Evolutionary conservation across 805 yeast species (phyloP).

Genomic region (Ogataea minuta): DNA sequence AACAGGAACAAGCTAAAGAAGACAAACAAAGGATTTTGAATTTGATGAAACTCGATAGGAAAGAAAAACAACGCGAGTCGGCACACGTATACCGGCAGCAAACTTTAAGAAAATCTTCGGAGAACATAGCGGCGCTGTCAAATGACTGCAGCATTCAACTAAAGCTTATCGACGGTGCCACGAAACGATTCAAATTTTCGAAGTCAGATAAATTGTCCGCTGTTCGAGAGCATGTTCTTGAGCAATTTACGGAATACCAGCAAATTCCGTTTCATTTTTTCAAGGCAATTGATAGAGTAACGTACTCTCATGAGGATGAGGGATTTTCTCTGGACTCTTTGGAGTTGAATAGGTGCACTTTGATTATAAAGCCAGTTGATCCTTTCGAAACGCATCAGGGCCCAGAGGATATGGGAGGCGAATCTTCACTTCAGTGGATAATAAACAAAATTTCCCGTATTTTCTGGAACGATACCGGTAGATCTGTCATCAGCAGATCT

Average conservation of each 20-base stretch:
- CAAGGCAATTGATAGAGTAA: constrained; percentile 56
- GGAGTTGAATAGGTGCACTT: constrained; percentile 64
- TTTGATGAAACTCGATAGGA: constrained; percentile 50
- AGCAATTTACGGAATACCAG: constrained; percentile 46
- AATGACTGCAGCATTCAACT: constrained; percentile 46
- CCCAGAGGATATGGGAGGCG: constrained; percentile 9
- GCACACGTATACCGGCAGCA: constrained; percentile 6
- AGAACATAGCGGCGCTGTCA: constrained; percentile 31
- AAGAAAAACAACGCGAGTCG: constrained; percentile 18
- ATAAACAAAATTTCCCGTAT: constrained; percentile 19
- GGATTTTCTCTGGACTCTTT: constrained; percentile 49
- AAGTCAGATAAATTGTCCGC: constrained; percentile 45
- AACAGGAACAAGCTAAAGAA: constrained; percentile 38
- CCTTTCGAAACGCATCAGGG: constrained; percentile 23
- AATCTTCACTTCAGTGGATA: constrained; percentile 28
- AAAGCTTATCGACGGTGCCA: constrained; percentile 64
- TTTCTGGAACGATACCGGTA: constrained; percentile 8
- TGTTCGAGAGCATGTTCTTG: constrained; percentile 63
- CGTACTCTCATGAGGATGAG: constrained; percentile 64
- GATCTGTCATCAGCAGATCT: no score
- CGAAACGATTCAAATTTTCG: constrained; percentile 51
- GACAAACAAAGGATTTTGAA: constrained; percentile 57
- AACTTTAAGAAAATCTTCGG: constrained; percentile 26
- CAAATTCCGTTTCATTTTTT: constrained; percentile 48
- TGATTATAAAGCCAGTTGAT: constrained; percentile 63